Conservation (phyloP, 306 rosid genomes). For the Alnus glutinosa region DNA sequence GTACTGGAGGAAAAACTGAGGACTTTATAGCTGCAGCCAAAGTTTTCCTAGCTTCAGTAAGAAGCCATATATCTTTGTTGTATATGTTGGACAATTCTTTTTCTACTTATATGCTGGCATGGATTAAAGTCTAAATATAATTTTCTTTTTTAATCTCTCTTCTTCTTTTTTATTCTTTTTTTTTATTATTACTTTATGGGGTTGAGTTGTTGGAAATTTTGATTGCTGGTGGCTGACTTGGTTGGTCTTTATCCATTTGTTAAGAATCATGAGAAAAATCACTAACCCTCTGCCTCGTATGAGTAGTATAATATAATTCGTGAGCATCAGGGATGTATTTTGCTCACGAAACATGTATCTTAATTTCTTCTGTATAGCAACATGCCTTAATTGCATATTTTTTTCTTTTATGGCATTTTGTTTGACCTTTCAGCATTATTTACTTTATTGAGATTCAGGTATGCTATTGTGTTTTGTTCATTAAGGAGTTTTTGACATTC, state of each 20-base stretch:
- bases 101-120: neutral
- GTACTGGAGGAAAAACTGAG: conserved; percentile 90
- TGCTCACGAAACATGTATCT: neutral
- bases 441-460: neutral
- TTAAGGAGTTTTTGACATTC: neutral
- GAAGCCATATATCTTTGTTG: conserved; percentile 31
- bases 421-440: neutral
- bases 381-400: neutral
- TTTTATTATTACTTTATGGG: neutral
- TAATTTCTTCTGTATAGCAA: neutral
- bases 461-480: neutral
- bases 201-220: neutral
- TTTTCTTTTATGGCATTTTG: neutral
- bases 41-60: conserved; percentile 80
- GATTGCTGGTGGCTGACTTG: neutral
- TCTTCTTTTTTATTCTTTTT: too few species aligned
- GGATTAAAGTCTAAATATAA: neutral
- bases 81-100: neutral
- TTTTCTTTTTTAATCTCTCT: neutral
- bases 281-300: neutral
- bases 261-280: neutral
- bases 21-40: conserved; percentile 87
- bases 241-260: neutral
- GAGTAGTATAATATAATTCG: neutral
- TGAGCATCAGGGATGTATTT: neutral